Conservation (phyloP, 495 filamentous ascomycete species). For the Aspergillus bridgeri region DNA sequence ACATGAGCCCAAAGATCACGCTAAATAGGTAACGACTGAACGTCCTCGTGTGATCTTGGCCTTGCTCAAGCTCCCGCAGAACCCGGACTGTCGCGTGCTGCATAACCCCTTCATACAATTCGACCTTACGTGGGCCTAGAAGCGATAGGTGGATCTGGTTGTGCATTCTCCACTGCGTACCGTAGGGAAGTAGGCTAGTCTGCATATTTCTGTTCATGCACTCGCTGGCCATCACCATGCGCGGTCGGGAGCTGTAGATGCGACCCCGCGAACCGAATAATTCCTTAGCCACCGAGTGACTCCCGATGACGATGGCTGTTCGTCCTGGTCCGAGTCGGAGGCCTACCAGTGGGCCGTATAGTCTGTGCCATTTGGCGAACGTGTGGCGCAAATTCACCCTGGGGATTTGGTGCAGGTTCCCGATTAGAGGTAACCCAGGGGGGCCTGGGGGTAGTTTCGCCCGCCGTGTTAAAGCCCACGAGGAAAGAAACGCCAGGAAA, state of each 20-base stretch:
- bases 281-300: background rate
- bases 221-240: background rate
- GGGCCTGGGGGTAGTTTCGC: background rate
- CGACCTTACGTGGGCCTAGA: background rate
- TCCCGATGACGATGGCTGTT: background rate
- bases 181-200: background rate
- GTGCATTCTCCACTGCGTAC: background rate
- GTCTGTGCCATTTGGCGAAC: background rate
- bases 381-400: background rate
- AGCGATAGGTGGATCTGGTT: background rate
- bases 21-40: no score
- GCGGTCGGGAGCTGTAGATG: conserved; percentile 1
- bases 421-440: background rate
- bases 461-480: no score
- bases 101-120: background rate
- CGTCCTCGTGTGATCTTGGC: no score
- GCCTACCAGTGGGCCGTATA: background rate
- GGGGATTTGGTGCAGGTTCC: background rate
- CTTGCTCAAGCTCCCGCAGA: no score
- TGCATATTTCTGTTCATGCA: background rate
- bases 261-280: background rate
- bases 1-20: no score
- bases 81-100: no score
- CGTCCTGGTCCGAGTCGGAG: background rate
- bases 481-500: no score